Base-by-base conservation (phyloP, 202 grass and related monocot genomes). In the Hordeum pubiflorum region DNA sequence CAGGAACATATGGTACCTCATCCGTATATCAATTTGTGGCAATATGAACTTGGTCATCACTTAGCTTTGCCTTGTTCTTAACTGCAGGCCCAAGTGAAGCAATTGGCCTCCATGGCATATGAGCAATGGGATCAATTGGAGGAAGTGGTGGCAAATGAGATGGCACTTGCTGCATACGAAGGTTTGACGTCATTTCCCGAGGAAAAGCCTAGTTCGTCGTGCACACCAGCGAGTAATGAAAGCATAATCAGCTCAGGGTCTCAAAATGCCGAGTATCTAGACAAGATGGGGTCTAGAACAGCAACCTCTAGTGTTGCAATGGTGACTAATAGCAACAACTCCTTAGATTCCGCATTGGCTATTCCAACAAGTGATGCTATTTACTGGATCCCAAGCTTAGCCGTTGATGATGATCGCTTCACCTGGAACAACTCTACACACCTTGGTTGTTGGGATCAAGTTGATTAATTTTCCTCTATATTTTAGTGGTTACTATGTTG, bases 171-270 rank as follows among this genome's bases (percentile, higher is more conserved):
- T 80, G 18, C 63, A 43, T 75, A 61, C 14, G 58, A 69, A 39
- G 21, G 52, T 39, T 55, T 83, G 7, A 56, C 26, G 34, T 34
- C 79, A 48, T 62, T 24, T 50, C 79, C n/a, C 12, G 9, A 48
- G n/a, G 68, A 81, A 15, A 62, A 62, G 13, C 26, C 52, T 17
- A 80, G 15, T 80, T 63, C 76, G 3, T 81, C 68, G 62, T 31
- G 58, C 58, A 63, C 44, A 27, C 60, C 48, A 14, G 11, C 5
- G 65, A 84, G 63, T 72, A 81, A 58, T 26, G 29, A 63, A 67
- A 89, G 87, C 82, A 81, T 84, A 41, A 84, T 89, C 43, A 85
- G 87, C 63, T 81, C 82, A 23, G 87, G 77, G 7, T 72, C 82
- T 33, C 82, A 77, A 52, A 57, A 65, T 24, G 36, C 34, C 3